Evolutionary conservation across 257 asterid species (phyloP).

Genomic region (Jasminum sambac): DNA sequence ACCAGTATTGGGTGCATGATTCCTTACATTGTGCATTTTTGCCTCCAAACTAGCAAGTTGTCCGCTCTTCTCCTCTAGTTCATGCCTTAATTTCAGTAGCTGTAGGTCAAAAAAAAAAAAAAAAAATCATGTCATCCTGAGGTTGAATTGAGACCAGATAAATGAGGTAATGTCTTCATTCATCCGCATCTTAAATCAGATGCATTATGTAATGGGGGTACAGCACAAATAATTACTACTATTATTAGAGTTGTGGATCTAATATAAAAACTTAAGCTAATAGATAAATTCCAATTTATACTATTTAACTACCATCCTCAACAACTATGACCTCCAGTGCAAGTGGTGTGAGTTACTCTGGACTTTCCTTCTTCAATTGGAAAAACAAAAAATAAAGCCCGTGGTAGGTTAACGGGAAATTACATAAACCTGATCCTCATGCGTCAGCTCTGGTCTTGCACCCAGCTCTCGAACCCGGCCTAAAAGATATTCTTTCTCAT

Average conservation of each 20-base stretch:
- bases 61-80: conserved; percentile 43
- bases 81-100: conserved; percentile 36
- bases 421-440: conserved; percentile 47
- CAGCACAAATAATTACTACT: conserved; percentile 2
- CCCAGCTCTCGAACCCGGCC: conserved; percentile 41
- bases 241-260: too few relatives aligned
- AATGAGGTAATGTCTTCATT: conserved; percentile 9
- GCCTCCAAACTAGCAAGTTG: conserved; percentile 41
- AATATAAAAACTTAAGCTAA: too few relatives aligned
- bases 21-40: conserved; percentile 47
- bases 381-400: not conserved
- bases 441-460: conserved; percentile 23
- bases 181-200: conserved; percentile 1
- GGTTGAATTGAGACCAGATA: conserved; percentile 13
- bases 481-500: conserved; percentile 49
- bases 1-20: conserved; percentile 12
- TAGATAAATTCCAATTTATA: too few relatives aligned
- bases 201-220: not conserved
- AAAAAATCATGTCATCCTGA: conserved; percentile 14
- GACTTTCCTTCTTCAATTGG: not conserved
- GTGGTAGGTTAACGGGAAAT: conserved; percentile 9
- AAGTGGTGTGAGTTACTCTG: not conserved
- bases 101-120: conserved; percentile 19
- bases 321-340: not conserved
- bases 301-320: too few relatives aligned